Base-by-base conservation (phyloP, 208 protist species). In the Porcisia hertigi region DNA sequence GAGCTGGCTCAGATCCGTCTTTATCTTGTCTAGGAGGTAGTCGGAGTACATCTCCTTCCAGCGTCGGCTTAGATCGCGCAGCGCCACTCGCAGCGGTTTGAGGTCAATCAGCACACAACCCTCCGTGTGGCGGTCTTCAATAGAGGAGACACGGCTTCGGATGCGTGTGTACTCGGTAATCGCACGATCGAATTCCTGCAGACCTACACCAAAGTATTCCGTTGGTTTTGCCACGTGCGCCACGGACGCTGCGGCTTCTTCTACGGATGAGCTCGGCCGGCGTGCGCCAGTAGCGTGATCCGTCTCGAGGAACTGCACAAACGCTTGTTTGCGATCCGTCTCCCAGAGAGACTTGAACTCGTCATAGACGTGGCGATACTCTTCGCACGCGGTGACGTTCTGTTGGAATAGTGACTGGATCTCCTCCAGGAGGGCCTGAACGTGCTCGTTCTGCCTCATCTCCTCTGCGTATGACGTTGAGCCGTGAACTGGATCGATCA, bases 31-130 rank as follows among this genome's bases (percentile, higher is more conserved):
- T 60, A 98, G 92, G 58, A 99, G 85, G 87, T 97, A 97, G 80
- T 95, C 91, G 0, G 97, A 98, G 86, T 96, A 99, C 80, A 94
- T 97, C 69, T 98, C 96, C 72, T 94, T 96, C 98, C 98, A 99
- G 70, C 97, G 94, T 57, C 94, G 95, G 81, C 96, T 96, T 36
- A 92, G 91, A 59, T 98, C 92, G 57, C 91, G 86, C 55, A 99
- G 88, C 6, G 97, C 89, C 36, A 98, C 79, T 70, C 98, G 98
- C 49, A 99, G 86, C 52, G 98, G 98, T 75, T 97, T 97, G n/a
- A 97, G 93, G 75, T 99, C 97, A 54, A 99, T 93, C 43, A 89
- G 72, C 25, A 99, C 83, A 81, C 97, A 98, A 23, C 95, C 92
- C 75, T 98, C 90, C 45, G 88, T 83, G 67, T 92, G 94, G n/a